Base-by-base conservation (phyloP, 164 flowering plant genomes). In the Vitis rotundifolia region DNA sequence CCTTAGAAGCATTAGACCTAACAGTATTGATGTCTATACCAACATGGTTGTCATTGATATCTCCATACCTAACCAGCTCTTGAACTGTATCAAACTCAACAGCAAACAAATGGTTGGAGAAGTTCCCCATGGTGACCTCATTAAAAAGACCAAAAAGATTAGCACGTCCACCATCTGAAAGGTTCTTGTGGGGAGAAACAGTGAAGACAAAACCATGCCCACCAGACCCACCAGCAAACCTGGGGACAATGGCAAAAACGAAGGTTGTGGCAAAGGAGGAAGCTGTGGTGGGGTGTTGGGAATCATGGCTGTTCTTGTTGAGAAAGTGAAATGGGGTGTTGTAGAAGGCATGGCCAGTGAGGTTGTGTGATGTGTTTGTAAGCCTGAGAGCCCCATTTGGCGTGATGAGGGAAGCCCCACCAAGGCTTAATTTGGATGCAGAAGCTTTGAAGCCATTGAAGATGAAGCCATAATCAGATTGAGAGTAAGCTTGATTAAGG, bases 81-180 rank as follows among this genome's bases (percentile, higher is more conserved):
- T 67, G 58, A 3, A 66, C 37, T 12, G 81, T 70, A 50, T 81
- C 84, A 8, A 81, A 54, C 52, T 81, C 81, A 4, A 81, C 60
- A 0, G 81, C 81, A 12, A 75, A 47, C 9, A 81, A 8, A 37
- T 67, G 79, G 54, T 81, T 78, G 10, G 71, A 16, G 11, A 68
- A 9, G 3, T 50, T 13, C 11, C 31, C 68, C 8, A n/a, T 50
- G 68, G 8, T 18, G 18, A 22, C 7, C 1, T 2, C 2, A 19
- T 64, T 64, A 37, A 64, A 3, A 44, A 67, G 50, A 12, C 69
- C 69, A 1, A 55, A 22, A 11, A 31, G 44, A 31, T 31, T 31
- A 31, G 3, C 44, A 7, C 0, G 6, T 3, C 44, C 44, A 7
- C 44, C 44, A 7, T 7, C 44, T 3, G 44, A 22, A 31, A 31